phyloP scores from a whole-genome alignment of 2,329 filamentous ascomycete species.

The Alternaria atra region DNA sequence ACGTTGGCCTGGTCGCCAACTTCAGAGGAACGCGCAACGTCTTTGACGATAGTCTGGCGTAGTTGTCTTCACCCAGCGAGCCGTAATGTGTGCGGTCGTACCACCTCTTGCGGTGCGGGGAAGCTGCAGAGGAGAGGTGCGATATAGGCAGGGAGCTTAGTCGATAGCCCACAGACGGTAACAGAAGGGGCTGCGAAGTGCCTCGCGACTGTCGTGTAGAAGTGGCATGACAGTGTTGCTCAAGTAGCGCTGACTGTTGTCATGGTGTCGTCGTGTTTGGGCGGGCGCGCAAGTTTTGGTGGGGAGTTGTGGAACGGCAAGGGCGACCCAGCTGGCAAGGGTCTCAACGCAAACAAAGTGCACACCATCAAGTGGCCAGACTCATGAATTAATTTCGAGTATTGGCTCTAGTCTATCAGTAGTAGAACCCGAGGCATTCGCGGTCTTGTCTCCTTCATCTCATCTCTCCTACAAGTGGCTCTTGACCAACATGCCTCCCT shows the following conservation, averaged over 20 bases:
- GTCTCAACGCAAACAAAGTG: slow-evolving; percentile 2
- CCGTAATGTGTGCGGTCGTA: slow-evolving; percentile 11
- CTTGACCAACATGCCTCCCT: slow-evolving; percentile 68
- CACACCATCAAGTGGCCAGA: slow-evolving; percentile 1
- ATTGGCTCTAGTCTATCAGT: slow-evolving; percentile 4
- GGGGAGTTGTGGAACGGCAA: slow-evolving; percentile 23
- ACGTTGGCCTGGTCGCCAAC: slow-evolving; percentile 21
- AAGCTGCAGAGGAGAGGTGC: slow-evolving; percentile 22
- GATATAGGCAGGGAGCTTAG: slow-evolving; percentile 18
- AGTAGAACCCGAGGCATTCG: neutral
- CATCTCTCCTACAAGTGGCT: slow-evolving; percentile 38
- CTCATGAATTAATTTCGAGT: slow-evolving; percentile 1
- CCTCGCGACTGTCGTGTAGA: slow-evolving; percentile 19
- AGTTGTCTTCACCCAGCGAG: slow-evolving; percentile 8
- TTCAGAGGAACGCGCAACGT: slow-evolving; percentile 13
- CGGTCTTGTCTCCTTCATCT: neutral
- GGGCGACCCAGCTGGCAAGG: slow-evolving; percentile 18
- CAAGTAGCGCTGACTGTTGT: slow-evolving; percentile 26
- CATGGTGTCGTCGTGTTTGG: slow-evolving; percentile 32
- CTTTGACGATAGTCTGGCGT: slow-evolving; percentile 1
- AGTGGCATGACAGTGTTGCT: slow-evolving; percentile 23
- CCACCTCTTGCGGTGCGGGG: slow-evolving; percentile 30
- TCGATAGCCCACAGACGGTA: slow-evolving; percentile 25
- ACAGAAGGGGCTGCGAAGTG: slow-evolving; percentile 19
- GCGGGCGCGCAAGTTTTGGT: slow-evolving; percentile 19